Base-by-base conservation (phyloP, 1,284 basidiomycete species). In the Mycena citricolor region DNA sequence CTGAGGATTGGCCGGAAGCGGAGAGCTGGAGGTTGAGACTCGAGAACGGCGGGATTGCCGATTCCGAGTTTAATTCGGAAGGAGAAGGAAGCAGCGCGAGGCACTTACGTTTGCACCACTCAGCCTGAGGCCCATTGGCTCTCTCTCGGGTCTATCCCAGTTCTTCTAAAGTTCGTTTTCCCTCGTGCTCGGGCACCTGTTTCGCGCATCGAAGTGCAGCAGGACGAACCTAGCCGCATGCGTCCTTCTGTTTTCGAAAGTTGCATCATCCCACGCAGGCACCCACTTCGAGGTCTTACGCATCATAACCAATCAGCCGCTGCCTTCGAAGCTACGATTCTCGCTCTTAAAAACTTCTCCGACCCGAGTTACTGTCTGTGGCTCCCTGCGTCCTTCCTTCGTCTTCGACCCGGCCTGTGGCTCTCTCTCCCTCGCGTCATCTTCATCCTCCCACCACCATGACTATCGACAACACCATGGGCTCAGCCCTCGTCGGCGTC, bases 401-500 rank as follows among this genome's bases (percentile, higher is more conserved):
- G 14, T n/a, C 26, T 10, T 29, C 26, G 10, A 29, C 26, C 26
- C 10, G 10, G 10, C 38, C 32, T 44, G 40, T 33, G 40, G 16
- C 46, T 41, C 23, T 42, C 41, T 21, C 32, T 44, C 14, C 35
- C 22, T 34, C 16, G 25, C 20, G 29, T 44, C 29, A 24, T 44
- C 34, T 10, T 4, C 21, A 6, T 24, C 26, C 31, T 21, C 34
- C 16, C 17, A 26, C 19, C 12, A 22, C 34, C 26, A 28, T 29
- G 7, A 41, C 34, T 14, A 30, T 52, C 39, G 43, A 46, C 28
- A 49, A 49, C 17, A 52, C 51, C 12, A 52, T 52, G 42, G 51
- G 51, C 20, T 35, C 36, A 24, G 35, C 39, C 10, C 20, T 52
- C 29, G 23, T 52, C 12, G 74, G 74, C 30, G 71, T 75, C 21